Base-by-base conservation (phyloP, 1,284 basidiomycete species). In the Pyrrhoderma lamaoense region DNA sequence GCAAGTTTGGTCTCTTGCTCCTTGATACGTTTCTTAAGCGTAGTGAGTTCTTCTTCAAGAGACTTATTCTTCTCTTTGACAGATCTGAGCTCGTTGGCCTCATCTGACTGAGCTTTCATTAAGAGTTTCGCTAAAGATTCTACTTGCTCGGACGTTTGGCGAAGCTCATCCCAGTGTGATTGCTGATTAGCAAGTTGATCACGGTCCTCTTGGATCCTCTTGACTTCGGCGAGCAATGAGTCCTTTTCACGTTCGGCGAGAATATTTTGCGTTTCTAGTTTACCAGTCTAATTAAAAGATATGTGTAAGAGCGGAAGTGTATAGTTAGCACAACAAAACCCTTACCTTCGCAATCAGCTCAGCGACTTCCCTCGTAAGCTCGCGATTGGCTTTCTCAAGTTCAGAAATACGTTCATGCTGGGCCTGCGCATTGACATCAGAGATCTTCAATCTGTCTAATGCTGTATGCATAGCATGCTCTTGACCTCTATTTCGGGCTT, bases 381-480 rank as follows among this genome's bases (percentile, higher is more conserved):
- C 80, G 48, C 66, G 73, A 57, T 77, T 80, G 11, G 60, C 59
- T 60, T 72, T 79, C 66, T 89, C 85, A 42, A 89, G 63, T 50
- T 77, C 74, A 7, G 67, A 59, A 37, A 87, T 77, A 31, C 75
- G 77, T 45, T 79, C 75, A 58, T 79, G 75, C 54, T 74, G 75
- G 14, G 71, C 67, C 62, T 85, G 76, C 13, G 76, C 67, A 49
- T 75, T 72, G 38, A 82, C 77, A 58, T 89, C 85, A 5, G 82
- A 78, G n/a, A 76, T 69, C 63, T 87, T 82, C 36, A 88, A 66
- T 44, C 83, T 72, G 8, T 77, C 76, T 53, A 89, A 68, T 40
- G 85, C 84, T 59, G 82, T 75, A 1, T 80, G 69, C 21, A 89
- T 69, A 0, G 83, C 83, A 36, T 79, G 77, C 62, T 89, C 81